Evolutionary conservation across 768 basidiomycete genomes (phyloP).

Genomic region (Tephrocybe rancida): DNA sequence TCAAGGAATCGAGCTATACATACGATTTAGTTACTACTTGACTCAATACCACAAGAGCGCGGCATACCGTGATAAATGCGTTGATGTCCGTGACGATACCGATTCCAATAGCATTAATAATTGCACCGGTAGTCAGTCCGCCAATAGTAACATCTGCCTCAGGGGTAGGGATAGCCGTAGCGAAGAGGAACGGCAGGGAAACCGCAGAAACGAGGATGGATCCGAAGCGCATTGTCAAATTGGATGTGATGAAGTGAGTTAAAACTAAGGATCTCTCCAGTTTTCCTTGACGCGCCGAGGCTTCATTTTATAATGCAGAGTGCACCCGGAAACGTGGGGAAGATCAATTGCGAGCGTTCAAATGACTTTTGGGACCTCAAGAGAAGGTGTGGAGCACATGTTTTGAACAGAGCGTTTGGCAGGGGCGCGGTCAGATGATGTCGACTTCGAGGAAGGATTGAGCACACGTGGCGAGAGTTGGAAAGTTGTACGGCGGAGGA

Average conservation of each 20-base stretch:
- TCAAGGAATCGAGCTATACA: slow-evolving; percentile 37
- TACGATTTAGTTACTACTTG: too few species aligned
- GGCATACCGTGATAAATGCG: slow-evolving; percentile 37
- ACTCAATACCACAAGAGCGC: not conserved
- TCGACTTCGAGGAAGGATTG: not conserved
- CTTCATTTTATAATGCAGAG: not conserved
- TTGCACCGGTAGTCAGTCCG: slow-evolving; percentile 32
- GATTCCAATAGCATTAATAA: slow-evolving; percentile 40
- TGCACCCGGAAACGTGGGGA: slow-evolving; percentile 10
- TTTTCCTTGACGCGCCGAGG: not conserved
- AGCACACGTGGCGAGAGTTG: not conserved
- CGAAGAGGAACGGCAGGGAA: slow-evolving; percentile 25
- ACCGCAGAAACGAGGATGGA: slow-evolving; percentile 22
- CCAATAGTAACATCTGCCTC: slow-evolving; percentile 20
- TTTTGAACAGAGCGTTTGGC: not conserved
- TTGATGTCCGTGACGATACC: slow-evolving; percentile 43
- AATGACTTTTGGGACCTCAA: not conserved
- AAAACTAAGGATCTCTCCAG: not conserved
- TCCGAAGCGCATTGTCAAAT: slow-evolving; percentile 9
- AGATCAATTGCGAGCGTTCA: not conserved
- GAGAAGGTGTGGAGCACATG: slow-evolving; percentile 8
- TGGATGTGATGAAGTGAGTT: not conserved
- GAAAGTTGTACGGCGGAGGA: too few species aligned
- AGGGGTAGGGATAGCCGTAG: slow-evolving; percentile 22
- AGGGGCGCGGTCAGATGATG: slow-evolving; percentile 13